Evolutionary conservation across 2,329 filamentous ascomycete species (phyloP).

Genomic region (Gnomoniopsis sp.): DNA sequence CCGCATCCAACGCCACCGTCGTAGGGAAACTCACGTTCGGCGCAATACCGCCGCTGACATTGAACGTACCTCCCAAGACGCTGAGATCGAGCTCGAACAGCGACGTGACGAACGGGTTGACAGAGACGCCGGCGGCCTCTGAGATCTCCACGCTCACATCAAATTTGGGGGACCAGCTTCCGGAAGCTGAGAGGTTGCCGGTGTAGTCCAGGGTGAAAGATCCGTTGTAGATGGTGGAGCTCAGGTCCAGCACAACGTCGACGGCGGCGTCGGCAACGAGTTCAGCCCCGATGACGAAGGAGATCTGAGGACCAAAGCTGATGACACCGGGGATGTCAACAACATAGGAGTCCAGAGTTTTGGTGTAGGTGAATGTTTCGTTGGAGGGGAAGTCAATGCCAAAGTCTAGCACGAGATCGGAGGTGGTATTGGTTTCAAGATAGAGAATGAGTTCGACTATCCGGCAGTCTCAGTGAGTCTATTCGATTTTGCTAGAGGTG

Average conservation of each 20-base stretch:
- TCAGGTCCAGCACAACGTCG: conserved; percentile 18
- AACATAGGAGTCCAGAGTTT: conserved; percentile 34
- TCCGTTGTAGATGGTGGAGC: conserved; percentile 21
- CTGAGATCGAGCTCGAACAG: conserved; percentile 22
- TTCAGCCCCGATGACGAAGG: conserved; percentile 34
- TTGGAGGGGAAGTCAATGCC: conserved; percentile 31
- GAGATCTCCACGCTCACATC: conserved; percentile 18
- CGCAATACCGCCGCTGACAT: conserved; percentile 25
- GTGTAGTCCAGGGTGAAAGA: conserved; percentile 27
- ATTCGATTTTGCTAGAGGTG: not conserved
- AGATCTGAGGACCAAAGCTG: conserved; percentile 27
- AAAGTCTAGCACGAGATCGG: conserved; percentile 34
- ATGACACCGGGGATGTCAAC: conserved; percentile 39
- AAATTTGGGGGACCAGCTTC: conserved; percentile 21
- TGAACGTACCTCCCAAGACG: conserved; percentile 24
- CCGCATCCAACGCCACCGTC: conserved; percentile 22
- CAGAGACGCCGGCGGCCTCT: conserved; percentile 20
- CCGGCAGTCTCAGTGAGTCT: conserved; percentile 15
- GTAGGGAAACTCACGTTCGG: conserved; percentile 27
- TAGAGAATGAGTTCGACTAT: conserved; percentile 38
- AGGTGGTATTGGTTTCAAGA: conserved; percentile 36
- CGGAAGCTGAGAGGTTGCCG: conserved; percentile 19
- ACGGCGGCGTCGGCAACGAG: conserved; percentile 29
- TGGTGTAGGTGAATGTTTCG: conserved; percentile 32
- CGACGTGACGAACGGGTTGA: conserved; percentile 23